Evolutionary conservation across 2,329 filamentous ascomycete genomes (phyloP).

Genomic region (Ophiosphaerella herpotricha): DNA sequence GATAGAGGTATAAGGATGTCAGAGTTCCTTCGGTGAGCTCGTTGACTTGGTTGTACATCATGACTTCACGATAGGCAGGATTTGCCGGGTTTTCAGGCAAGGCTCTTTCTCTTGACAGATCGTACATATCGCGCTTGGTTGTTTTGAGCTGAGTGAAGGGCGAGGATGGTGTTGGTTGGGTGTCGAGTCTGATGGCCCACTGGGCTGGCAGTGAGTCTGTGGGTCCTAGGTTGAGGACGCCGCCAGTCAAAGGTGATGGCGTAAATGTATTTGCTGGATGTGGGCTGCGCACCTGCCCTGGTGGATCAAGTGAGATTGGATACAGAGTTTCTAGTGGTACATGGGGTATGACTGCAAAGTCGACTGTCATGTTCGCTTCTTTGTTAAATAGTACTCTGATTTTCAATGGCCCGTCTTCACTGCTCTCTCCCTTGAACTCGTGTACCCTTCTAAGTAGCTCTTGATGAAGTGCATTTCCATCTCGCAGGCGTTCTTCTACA

Average conservation of each 20-base stretch:
- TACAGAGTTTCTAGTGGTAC: conserved; percentile 60
- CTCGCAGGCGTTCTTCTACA: conserved; percentile 38
- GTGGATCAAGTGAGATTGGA: conserved; percentile 60
- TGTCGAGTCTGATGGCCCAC: conserved; percentile 61
- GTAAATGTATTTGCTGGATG: conserved; percentile 32
- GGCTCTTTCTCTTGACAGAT: conserved; percentile 67
- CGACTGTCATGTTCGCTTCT: conserved; percentile 41
- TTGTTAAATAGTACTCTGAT: conserved; percentile 61
- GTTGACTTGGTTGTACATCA: conserved; percentile 68
- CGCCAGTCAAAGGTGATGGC: conserved; percentile 43
- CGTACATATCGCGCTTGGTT: conserved; percentile 73
- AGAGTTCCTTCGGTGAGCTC: conserved; percentile 85
- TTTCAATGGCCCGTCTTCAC: conserved; percentile 36
- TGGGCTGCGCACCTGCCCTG: conserved; percentile 28
- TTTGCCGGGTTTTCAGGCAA: conserved; percentile 50
- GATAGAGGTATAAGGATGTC: conserved; percentile 81
- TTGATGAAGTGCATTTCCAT: conserved; percentile 40
- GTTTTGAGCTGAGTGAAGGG: conserved; percentile 89
- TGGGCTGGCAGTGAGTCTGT: conserved; percentile 34
- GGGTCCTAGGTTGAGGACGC: conserved; percentile 39
- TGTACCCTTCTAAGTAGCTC: conserved; percentile 41
- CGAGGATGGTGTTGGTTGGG: conserved; percentile 54
- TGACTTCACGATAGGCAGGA: conserved; percentile 65
- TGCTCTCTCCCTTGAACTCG: conserved; percentile 23
- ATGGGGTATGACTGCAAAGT: conserved; percentile 46